Base-by-base conservation (phyloP, 805 yeast species). In the Cyberlindnera americana region DNA sequence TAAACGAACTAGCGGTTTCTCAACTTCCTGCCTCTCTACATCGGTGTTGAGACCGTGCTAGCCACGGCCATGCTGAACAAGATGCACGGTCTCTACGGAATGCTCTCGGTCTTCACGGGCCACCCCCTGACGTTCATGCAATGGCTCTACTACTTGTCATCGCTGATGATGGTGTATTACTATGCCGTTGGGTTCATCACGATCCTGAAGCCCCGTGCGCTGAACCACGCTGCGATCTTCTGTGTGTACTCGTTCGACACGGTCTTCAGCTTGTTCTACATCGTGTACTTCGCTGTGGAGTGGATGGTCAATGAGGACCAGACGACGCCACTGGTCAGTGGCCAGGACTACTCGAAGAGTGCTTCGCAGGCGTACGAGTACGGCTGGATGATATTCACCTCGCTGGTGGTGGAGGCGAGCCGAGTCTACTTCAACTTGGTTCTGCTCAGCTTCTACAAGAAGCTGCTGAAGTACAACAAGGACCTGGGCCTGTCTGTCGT, bases 61-160 rank as follows among this genome's bases (percentile, higher is more conserved):
- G 82, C 86, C 1, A 69, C 85, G 26, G 83, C 90, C 13, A 73
- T 89, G 26, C 70, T 90, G 47, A 91, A 91, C 66, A 90, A 90
- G 59, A 86, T 90, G 49, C 80, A 95, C 43, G 96, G 98, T 9
- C 69, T 80, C 16, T 91, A 83, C 61, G 99, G 97, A 21, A 67
- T 91, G 25, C 66, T 89, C 17, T 89, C 97, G 1, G 60, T 91
- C 19, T 74, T 91, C 54, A 90, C 97, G 0, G 93, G 96, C 2
- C 96, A 90, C 56, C 93, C 93, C 2, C 70, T 90, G 40, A 81
- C 79, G 44, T 75, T 81, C 44, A 66, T 84, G 65, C 97, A 91
- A 57, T 85, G 96, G 93, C 43, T 83, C 1, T 77, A 81, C 49
- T 88, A 90, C 60, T 51, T 83, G 14, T 59, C 81, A 43, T 81